Conservation (phyloP, 805 yeast genomes). For the Pichia rugopelliculosa region DNA sequence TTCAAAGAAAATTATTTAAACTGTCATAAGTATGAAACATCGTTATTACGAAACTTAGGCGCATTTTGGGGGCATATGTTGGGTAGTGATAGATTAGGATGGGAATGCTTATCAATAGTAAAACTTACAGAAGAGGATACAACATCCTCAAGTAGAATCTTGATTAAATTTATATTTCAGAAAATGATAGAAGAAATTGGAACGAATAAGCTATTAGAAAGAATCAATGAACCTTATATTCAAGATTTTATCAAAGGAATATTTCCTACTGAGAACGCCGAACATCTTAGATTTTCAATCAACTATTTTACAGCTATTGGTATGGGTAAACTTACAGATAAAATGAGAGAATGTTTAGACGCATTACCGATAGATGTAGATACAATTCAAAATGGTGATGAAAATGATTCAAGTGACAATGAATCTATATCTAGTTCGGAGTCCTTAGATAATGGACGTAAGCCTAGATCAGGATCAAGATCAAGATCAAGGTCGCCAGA, state of each 20-base stretch:
- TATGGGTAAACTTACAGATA: constrained; percentile 74
- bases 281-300: constrained; percentile 65
- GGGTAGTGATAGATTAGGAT: constrained; percentile 59
- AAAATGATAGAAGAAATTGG: constrained; percentile 78
- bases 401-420: constrained; percentile 6
- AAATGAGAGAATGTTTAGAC: constrained; percentile 49
- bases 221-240: constrained; percentile 47
- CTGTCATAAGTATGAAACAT: constrained; percentile 63
- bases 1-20: constrained; percentile 51
- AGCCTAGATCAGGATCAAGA: constrained; percentile 16
- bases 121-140: constrained; percentile 64
- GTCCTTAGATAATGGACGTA: constrained; percentile 11
- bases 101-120: constrained; percentile 51
- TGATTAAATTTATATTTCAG: constrained; percentile 72
- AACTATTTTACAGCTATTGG: constrained; percentile 93
- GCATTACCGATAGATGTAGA: constrained; percentile 18
- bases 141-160: constrained; percentile 73
- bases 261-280: constrained; percentile 53
- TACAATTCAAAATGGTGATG: constrained; percentile 10
- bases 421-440: constrained; percentile 14
- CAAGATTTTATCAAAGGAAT: constrained; percentile 45
- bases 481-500: constrained; percentile 7
- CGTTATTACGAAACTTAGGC: constrained; percentile 70
- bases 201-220: constrained; percentile 36
- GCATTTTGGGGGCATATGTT: constrained; percentile 81